A percentile compares a stretch with the other conserved stretches of the same genome.
Evolutionary conservation across 139 green algal species (phyloP).

Genomic region (Asterochloris sp.): DNA sequence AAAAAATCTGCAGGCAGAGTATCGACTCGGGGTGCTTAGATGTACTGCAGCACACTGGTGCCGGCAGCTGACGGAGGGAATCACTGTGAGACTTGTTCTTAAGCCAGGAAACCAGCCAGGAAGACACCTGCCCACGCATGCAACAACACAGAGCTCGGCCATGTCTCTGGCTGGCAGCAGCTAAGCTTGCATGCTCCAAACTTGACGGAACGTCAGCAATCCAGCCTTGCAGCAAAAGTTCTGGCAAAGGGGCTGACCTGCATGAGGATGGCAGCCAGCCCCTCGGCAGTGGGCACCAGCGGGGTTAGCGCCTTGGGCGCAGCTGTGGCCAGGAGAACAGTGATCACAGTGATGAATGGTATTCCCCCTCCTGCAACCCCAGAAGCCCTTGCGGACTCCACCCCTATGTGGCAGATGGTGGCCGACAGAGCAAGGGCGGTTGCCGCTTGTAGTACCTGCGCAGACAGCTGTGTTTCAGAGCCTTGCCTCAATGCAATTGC

Average conservation of each 20-base stretch:
- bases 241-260: conserved; percentile 35
- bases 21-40: not conserved
- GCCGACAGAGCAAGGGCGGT: conserved; percentile 42
- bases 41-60: too few relatives aligned
- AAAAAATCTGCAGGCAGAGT: conserved; percentile 69
- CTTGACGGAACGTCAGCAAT: not conserved
- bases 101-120: not conserved
- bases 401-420: conserved; percentile 49
- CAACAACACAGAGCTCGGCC: not conserved
- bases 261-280: conserved; percentile 80
- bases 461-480: not conserved
- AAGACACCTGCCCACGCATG: not conserved
- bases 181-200: not conserved
- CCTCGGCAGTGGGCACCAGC: conserved; percentile 64
- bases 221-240: not conserved
- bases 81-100: not conserved
- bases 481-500: too few relatives aligned
- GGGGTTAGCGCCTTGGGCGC: conserved; percentile 43
- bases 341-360: conserved; percentile 18
- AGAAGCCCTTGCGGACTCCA: conserved; percentile 9
- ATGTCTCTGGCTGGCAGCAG: not conserved
- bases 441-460: conserved; percentile 42
- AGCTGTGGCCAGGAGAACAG: conserved; percentile 62
- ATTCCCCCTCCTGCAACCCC: conserved; percentile 21
- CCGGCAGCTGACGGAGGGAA: not conserved